Percentiles rank a stretch among this genome's conserved stretches.
phyloP scores from a whole-genome alignment of 129 eudicot genomes.

The Chrysanthemum makinoi region DNA sequence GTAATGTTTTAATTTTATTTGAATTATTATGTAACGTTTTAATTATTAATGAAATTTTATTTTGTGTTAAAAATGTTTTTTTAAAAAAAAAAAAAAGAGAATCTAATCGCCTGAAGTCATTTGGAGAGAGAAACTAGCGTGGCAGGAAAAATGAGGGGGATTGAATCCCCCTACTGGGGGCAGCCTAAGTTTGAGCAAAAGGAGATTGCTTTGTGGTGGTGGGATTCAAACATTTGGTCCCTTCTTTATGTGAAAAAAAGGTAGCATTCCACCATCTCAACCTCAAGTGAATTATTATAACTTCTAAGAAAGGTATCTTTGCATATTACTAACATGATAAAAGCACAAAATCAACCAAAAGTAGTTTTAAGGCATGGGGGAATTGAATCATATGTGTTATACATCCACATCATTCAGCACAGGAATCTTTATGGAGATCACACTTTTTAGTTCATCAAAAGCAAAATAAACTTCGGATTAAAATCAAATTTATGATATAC shows the following conservation, averaged over 20 bases:
- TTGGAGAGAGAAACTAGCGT: too few species aligned
- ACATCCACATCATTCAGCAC: slow-evolving; percentile 24
- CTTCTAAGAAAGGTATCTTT: slow-evolving; percentile 31
- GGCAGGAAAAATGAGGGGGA: too few species aligned
- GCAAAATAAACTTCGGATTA: not conserved
- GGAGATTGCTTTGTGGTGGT: slow-evolving; percentile 28
- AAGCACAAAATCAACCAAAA: slow-evolving; percentile 33
- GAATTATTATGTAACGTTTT: too few species aligned
- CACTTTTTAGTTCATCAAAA: not conserved
- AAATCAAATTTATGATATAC: not conserved
- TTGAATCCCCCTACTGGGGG: too few species aligned
- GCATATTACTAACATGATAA: slow-evolving; percentile 14
- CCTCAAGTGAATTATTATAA: slow-evolving; percentile 35
- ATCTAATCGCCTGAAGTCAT: too few species aligned
- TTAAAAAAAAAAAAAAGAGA: too few species aligned
- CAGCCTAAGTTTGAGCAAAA: slow-evolving; percentile 31
- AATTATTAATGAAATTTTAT: too few species aligned
- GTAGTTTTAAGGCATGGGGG: slow-evolving; percentile 30
- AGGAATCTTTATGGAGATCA: slow-evolving; percentile 6
- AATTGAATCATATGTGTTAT: slow-evolving; percentile 28
- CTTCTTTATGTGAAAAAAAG: slow-evolving; percentile 28
- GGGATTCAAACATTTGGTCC: slow-evolving; percentile 37
- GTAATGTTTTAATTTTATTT: too few species aligned
- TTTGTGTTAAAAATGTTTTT: too few species aligned
- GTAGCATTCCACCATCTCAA: slow-evolving; percentile 25